These are phyloP conservation scores for Pleurotus djamor DNA, from an alignment of 768 basidiomycete genomes.

Conservation along the genomic window DNA sequence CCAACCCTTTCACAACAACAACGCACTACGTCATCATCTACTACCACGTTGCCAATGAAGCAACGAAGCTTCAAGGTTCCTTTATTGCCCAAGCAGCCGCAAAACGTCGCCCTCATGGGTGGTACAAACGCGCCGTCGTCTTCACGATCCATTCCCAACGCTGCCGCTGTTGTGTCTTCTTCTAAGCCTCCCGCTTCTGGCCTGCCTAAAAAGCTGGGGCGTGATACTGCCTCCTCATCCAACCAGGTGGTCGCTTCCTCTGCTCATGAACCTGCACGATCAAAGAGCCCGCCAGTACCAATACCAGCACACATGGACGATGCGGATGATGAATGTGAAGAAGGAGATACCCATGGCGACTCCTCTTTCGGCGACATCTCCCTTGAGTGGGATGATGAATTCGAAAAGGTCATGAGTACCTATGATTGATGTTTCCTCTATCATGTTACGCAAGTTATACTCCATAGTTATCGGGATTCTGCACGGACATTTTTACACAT, in stretches of 20 bases:
- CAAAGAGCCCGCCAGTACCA: not conserved
- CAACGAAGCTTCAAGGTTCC: not conserved
- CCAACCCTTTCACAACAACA: not conserved
- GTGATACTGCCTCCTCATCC: not conserved
- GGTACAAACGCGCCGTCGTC: not conserved
- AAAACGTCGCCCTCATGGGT: not conserved
- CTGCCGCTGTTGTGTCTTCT: not conserved
- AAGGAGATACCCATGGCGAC: not conserved
- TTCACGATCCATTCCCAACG: not conserved
- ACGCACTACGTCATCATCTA: not conserved
- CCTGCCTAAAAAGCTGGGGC: not conserved
- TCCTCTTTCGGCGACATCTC: not conserved
- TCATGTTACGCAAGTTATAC: not conserved
- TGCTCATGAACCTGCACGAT: not conserved
- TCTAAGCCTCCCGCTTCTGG: not conserved
- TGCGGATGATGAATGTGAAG: not conserved
- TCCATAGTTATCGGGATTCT: not conserved
- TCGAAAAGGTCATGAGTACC: not conserved
- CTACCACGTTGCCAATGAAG: not conserved
- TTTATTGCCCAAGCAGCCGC: not conserved
- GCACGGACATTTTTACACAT: not conserved
- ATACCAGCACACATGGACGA: not conserved
- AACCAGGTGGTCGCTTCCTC: not conserved
- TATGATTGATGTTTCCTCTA: too few relatives aligned
- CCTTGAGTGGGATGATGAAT: not conserved